phyloP scores from a whole-genome alignment of 2,329 filamentous ascomycete species.

The Rhinocladiella similis region DNA sequence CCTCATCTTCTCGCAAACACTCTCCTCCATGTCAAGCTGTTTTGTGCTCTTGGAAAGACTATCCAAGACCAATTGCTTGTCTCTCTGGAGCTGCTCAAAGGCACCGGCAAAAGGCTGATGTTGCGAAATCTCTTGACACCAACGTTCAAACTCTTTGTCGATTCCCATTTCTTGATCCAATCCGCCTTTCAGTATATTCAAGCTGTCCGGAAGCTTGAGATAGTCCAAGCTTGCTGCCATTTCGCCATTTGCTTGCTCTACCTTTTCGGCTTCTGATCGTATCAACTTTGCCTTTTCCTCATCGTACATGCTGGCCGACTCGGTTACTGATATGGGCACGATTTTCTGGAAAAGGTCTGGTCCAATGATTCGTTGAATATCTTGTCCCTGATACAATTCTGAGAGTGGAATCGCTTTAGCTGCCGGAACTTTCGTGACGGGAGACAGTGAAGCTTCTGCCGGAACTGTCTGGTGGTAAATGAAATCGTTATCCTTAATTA shows the following conservation, averaged over 20 bases:
- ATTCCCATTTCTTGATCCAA: slow-evolving; percentile 85
- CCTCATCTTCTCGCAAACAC: slow-evolving; percentile 98
- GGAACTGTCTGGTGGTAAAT: slow-evolving; percentile 96
- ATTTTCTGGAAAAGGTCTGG: slow-evolving; percentile 97
- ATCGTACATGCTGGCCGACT: slow-evolving; percentile 94
- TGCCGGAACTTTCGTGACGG: slow-evolving; percentile 86
- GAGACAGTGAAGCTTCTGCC: slow-evolving; percentile 74
- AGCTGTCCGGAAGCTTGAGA: slow-evolving; percentile 79
- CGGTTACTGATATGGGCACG: slow-evolving; percentile 91
- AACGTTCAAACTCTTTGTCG: slow-evolving; percentile 87
- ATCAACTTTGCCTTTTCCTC: slow-evolving; percentile 97
- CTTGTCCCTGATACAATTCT: slow-evolving; percentile 93
- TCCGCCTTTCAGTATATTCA: slow-evolving; percentile 89
- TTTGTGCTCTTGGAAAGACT: slow-evolving; percentile 79
- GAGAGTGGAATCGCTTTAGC: slow-evolving; percentile 97
- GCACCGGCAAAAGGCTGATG: slow-evolving; percentile 77
- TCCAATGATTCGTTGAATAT: slow-evolving; percentile 94
- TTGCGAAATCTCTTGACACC: slow-evolving; percentile 89
- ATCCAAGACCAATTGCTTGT: slow-evolving; percentile 72
- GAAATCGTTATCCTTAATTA: slow-evolving; percentile 93
- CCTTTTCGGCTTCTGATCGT: slow-evolving; percentile 87
- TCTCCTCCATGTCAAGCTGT: slow-evolving; percentile 94
- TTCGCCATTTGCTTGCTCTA: slow-evolving; percentile 89
- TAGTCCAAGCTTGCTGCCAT: slow-evolving; percentile 96
- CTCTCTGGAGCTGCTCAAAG: slow-evolving; percentile 74